Percentiles rank a stretch among this genome's conserved stretches.
These are phyloP conservation scores for Pueraria montana DNA, from an alignment of 306 rosid species.

Conservation along the genomic window DNA sequence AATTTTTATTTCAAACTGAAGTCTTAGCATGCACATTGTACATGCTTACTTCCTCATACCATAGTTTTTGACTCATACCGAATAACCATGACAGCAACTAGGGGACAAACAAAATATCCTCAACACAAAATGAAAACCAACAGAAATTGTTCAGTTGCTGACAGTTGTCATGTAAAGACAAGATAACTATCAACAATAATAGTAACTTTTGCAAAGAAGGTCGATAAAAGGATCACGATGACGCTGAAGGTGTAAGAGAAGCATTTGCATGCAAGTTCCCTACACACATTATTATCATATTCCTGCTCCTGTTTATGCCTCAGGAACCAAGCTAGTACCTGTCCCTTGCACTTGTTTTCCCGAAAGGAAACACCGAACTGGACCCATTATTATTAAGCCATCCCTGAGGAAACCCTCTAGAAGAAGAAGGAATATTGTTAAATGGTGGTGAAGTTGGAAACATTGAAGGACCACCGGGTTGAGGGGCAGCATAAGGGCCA, in stretches of 20 bases:
- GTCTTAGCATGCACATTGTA: not conserved
- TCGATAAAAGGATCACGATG: not conserved
- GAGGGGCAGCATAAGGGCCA: slow-evolving; percentile 3
- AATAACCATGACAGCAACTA: not conserved
- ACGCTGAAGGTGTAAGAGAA: not conserved
- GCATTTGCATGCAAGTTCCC: not conserved
- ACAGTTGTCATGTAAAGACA: not conserved
- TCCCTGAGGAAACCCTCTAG: not conserved
- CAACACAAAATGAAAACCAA: not conserved
- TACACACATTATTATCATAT: too few relatives aligned
- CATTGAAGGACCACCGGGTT: not conserved
- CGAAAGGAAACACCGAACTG: not conserved
- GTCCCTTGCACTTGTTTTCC: not conserved
- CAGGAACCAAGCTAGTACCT: not conserved
- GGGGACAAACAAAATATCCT: not conserved
- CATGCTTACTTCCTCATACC: not conserved
- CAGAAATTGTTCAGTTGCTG: not conserved
- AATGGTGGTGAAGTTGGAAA: not conserved
- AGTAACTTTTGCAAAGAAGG: not conserved
- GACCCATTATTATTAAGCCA: slow-evolving; percentile 44
- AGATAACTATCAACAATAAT: not conserved
- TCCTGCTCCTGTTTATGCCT: not conserved
- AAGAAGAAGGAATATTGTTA: not conserved
- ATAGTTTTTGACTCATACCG: not conserved
- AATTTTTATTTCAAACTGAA: not conserved